Percentiles rank a stretch among this genome's conserved stretches.
Conservation (phyloP, 2,329 filamentous ascomycete species). For the Apiospora marii region DNA sequence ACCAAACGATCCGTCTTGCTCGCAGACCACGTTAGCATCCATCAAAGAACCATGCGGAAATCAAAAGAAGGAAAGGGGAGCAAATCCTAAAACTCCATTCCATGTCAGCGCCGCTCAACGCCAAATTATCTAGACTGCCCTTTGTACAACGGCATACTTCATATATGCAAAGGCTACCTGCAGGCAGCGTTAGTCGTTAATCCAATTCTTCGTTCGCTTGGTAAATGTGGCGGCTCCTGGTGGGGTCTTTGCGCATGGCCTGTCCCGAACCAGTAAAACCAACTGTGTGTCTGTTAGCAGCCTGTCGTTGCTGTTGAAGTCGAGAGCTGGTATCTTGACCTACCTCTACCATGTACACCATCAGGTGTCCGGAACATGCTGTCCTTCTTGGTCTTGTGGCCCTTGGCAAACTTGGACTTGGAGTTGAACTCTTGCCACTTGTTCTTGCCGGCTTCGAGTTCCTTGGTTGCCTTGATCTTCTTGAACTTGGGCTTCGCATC, state of each 20-base stretch:
- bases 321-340: constrained; percentile 34
- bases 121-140: constrained; percentile 28
- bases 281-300: constrained; percentile 64
- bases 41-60: constrained; percentile 34
- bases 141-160: constrained; percentile 26
- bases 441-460: constrained; percentile 87
- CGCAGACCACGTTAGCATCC: constrained; percentile 43
- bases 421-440: constrained; percentile 94
- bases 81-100: constrained; percentile 41
- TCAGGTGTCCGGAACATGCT: constrained; percentile 97
- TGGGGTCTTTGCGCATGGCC: constrained; percentile 91
- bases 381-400: constrained; percentile 75
- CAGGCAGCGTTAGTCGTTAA: constrained; percentile 58
- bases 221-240: constrained; percentile 84
- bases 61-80: constrained; percentile 37
- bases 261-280: constrained; percentile 96
- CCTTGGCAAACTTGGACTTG: constrained; percentile 75
- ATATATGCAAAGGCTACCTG: constrained; percentile 33
- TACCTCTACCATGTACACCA: constrained; percentile 85
- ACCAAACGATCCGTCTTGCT: constrained; percentile 34
- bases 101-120: constrained; percentile 30
- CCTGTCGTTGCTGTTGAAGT: constrained; percentile 16
- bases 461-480: constrained; percentile 89
- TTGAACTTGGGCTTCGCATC: constrained; percentile 84
- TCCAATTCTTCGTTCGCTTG: constrained; percentile 79